Evolutionary conservation across 1,284 basidiomycete species (phyloP), one percentile per base, ranked within the genome.

Genomic region (Trichosporon ovoides): DNA sequence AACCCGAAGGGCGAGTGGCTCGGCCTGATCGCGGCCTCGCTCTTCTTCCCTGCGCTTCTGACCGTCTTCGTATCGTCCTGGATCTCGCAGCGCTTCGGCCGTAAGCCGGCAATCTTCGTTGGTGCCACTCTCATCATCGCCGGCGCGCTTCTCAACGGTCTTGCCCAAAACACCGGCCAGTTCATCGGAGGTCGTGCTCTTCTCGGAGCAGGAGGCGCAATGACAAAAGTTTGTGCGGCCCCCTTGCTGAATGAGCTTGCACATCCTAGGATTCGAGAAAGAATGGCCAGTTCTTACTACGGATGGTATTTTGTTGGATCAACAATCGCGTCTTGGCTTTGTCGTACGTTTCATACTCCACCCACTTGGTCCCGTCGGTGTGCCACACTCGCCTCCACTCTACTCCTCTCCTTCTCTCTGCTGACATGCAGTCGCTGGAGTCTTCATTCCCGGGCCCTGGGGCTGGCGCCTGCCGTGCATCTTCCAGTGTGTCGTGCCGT

Each of bases 31-130:
- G 56, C 68, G 13, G 68, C 69, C 12, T 58, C 58, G 2, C 52
- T 69, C 53, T 69, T 63, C 57, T 60, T 71, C 46, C 68, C 68
- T 13, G 62, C 65, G 7, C 43, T 71, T 5, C 43, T 66, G 37
- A 58, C 57, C 31, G 63, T 62, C 9, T 67, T 68, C 40, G 38
- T 68, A 9, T 66, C 60, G 11, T 58, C 58, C 10, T 63, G 50
- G 38, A 55, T 68, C 46, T 59, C 61, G 10, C 54, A 56, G 35
- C 57, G 65, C n/a, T 66, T 37, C 31, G 68, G 68, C 10, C 59
- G 68, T n/a, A 56, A 58, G 37, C 51, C 57, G 46, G 61, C 38
- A 38, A 66, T 72, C 35, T 60, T 63, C 50, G 31, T 57, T 35
- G 71, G 71, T 4, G 58, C 66, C 1, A 35, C 58, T 16, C 37